phyloP scores from a whole-genome alignment of 73 alveolate genomes.

The Effrenium voratum region DNA sequence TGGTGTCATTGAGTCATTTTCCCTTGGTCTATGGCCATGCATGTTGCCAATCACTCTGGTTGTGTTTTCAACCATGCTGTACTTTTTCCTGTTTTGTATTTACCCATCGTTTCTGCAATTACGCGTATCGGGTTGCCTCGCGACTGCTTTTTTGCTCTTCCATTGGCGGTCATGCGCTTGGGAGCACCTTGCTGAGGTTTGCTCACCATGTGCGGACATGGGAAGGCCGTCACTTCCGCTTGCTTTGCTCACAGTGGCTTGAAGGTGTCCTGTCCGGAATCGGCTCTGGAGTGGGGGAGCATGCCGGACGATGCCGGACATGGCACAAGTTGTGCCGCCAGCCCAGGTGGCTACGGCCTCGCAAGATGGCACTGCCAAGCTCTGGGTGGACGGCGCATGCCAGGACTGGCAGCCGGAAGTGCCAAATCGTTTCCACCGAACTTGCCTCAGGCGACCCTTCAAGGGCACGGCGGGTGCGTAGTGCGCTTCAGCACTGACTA shows the following conservation, averaged over 20 bases:
- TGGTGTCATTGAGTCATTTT: too few relatives aligned
- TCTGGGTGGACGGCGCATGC: not conserved
- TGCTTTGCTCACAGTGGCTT: slow-evolving; percentile 8
- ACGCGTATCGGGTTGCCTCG: too few relatives aligned
- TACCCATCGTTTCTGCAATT: too few relatives aligned
- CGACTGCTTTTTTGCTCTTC: too few relatives aligned
- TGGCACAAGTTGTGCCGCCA: not conserved
- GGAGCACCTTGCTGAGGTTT: slow-evolving; percentile 12
- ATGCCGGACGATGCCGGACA: too few relatives aligned
- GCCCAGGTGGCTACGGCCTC: slow-evolving; percentile 42
- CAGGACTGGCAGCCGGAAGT: not conserved
- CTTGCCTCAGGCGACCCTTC: slow-evolving; percentile 13
- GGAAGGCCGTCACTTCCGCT: slow-evolving; percentile 36
- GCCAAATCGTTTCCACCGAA: not conserved
- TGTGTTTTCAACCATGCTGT: too few relatives aligned
- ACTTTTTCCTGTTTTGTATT: too few relatives aligned
- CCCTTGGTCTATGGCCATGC: too few relatives aligned
- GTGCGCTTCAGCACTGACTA: not conserved
- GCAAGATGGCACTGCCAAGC: slow-evolving; percentile 26
- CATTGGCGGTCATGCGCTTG: too few relatives aligned
- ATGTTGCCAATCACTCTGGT: too few relatives aligned
- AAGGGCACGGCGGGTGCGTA: slow-evolving; percentile 39
- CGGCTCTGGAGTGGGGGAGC: too few relatives aligned
- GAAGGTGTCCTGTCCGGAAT: not conserved
- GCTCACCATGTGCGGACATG: slow-evolving; percentile 29